These are phyloP conservation scores for Hypoxylon intermedium DNA, from an alignment of 495 filamentous ascomycete species.

Conservation along the genomic window DNA sequence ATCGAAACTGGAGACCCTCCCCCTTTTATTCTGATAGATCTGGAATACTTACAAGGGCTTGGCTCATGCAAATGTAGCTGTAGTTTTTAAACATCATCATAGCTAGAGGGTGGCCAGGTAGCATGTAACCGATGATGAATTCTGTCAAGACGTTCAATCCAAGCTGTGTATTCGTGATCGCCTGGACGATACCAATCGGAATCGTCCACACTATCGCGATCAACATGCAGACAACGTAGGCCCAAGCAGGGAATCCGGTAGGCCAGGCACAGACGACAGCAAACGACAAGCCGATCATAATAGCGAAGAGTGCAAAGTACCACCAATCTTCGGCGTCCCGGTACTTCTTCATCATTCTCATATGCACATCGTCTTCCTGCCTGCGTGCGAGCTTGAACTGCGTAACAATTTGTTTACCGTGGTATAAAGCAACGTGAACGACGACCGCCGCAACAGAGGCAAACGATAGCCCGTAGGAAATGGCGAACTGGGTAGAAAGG, in stretches of 20 bases:
- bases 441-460: constrained; percentile 72
- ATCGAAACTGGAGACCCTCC: neutral
- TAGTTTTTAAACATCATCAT: constrained; percentile 80
- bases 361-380: constrained; percentile 72
- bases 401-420: constrained; percentile 66
- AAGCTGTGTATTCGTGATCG: constrained; percentile 70
- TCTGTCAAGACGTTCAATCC: constrained; percentile 73
- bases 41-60: constrained; percentile 48
- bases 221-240: constrained; percentile 65
- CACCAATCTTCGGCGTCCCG: constrained; percentile 63
- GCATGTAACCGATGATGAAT: constrained; percentile 73
- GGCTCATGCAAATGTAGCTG: constrained; percentile 70
- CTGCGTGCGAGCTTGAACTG: constrained; percentile 57
- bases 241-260: constrained; percentile 70
- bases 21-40: neutral
- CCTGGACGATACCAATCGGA: constrained; percentile 66
- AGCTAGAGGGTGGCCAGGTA: constrained; percentile 68
- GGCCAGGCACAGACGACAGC: constrained; percentile 66
- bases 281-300: constrained; percentile 55
- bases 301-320: constrained; percentile 54
- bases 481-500: constrained; percentile 66
- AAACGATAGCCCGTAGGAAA: constrained; percentile 72
- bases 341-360: constrained; percentile 66
- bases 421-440: constrained; percentile 64
- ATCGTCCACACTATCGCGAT: constrained; percentile 62